These are phyloP conservation scores for Fomitopsis pinicola DNA, from an alignment of 1,284 basidiomycete species.

Conservation along the genomic window DNA sequence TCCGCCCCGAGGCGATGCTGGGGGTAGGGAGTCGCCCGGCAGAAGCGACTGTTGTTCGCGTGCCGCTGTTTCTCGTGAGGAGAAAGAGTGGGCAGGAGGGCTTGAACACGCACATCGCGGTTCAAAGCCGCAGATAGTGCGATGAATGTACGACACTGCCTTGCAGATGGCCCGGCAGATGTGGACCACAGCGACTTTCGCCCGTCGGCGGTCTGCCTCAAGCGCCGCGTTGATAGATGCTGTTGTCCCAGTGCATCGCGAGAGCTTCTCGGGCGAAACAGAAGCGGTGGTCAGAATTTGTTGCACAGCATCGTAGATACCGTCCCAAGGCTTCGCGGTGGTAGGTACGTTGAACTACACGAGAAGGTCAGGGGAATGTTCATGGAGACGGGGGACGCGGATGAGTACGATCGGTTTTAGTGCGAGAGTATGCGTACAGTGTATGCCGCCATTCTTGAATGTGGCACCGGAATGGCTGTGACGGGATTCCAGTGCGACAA, in stretches of 20 bases:
- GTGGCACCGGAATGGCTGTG: too few species aligned
- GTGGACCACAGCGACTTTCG: constrained; percentile 50
- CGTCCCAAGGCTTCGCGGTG: constrained; percentile 46
- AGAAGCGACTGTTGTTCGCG: constrained; percentile 44
- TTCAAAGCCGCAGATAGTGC: constrained; percentile 49
- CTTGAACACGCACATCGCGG: constrained; percentile 40
- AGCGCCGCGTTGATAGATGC: constrained; percentile 54
- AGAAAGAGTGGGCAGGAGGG: constrained; percentile 45
- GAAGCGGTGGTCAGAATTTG: constrained; percentile 33
- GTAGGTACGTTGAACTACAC: constrained; percentile 49
- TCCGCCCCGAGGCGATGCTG: constrained; percentile 53
- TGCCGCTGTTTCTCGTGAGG: constrained; percentile 58
- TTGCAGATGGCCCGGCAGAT: constrained; percentile 44
- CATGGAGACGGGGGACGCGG: constrained; percentile 33
- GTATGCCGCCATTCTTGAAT: too few species aligned
- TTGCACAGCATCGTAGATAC: constrained; percentile 44
- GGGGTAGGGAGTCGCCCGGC: constrained; percentile 56
- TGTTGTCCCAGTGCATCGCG: constrained; percentile 46
- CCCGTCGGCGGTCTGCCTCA: constrained; percentile 44
- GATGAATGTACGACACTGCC: constrained; percentile 38
- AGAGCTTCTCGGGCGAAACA: constrained; percentile 30
- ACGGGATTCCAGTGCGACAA: too few species aligned
- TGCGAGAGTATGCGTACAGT: too few species aligned
- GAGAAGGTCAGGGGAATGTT: constrained; percentile 36
- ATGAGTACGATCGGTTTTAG: constrained; percentile 52